Percentiles rank a stretch among this genome's conserved stretches.
phyloP scores from a whole-genome alignment of 2,329 filamentous ascomycete genomes.

The Cladosporium sp. region DNA sequence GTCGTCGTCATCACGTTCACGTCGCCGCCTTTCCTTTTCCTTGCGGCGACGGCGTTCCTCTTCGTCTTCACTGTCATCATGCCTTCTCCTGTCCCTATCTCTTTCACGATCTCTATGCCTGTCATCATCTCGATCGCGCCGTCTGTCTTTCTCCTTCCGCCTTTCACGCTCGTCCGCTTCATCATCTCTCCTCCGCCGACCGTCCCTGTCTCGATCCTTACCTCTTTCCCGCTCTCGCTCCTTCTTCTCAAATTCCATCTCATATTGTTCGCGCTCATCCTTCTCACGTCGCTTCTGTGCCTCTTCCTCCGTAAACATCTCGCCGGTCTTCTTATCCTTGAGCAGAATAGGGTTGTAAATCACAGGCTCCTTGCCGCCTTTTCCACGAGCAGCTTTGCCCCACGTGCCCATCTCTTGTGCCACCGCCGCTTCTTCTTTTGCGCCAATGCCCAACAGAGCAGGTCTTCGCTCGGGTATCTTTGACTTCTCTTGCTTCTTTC shows the following conservation, averaged over 20 bases:
- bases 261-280: conserved; percentile 46
- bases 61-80: conserved; percentile 25
- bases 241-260: conserved; percentile 38
- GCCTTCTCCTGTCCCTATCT: conserved; percentile 14
- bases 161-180: conserved; percentile 13
- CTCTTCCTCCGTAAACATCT: conserved; percentile 60
- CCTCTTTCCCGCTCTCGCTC: conserved; percentile 34
- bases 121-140: conserved; percentile 1
- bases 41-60: conserved; percentile 23
- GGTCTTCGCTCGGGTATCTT: conserved; percentile 67
- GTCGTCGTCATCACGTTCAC: conserved; percentile 19
- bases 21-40: conserved; percentile 20
- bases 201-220: conserved; percentile 26
- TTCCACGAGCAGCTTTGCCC: conserved; percentile 61
- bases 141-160: conserved; percentile 10
- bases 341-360: conserved; percentile 61
- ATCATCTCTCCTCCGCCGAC: conserved; percentile 21
- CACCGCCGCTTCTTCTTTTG: conserved; percentile 66
- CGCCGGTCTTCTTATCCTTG: conserved; percentile 59
- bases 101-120: conserved; percentile 17
- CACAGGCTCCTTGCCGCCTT: conserved; percentile 52
- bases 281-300: conserved; percentile 42
- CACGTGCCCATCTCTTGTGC: conserved; percentile 73
- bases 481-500: conserved; percentile 47
- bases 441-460: conserved; percentile 81